Evolutionary conservation across 2,329 filamentous ascomycete genomes (phyloP).

Genomic region (Cyanodermella asteris): DNA sequence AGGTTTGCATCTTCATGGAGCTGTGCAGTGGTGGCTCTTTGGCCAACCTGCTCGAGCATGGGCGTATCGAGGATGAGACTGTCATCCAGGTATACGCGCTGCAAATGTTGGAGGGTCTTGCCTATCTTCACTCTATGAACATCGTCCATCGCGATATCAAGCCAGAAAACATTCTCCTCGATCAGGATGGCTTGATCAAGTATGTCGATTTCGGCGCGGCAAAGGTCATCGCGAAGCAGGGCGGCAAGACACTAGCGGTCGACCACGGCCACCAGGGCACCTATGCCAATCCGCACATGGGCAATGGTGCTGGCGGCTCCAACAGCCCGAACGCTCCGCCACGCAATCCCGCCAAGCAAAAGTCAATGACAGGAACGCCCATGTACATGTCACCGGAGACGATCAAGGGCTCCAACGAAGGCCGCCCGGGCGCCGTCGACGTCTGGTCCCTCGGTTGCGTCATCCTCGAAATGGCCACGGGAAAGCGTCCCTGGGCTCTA

Average conservation of each 20-base stretch:
- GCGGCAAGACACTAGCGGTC: slow-evolving; percentile 63
- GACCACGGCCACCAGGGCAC: too few species aligned
- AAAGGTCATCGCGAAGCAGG: slow-evolving; percentile 85
- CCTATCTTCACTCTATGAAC: slow-evolving; percentile 74
- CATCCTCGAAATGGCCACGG: slow-evolving; percentile 92
- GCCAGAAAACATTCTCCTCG: slow-evolving; percentile 88
- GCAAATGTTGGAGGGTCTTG: slow-evolving; percentile 81
- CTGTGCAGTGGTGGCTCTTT: slow-evolving; percentile 92
- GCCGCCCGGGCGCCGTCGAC: slow-evolving; percentile 70
- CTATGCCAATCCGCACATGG: slow-evolving; percentile 27
- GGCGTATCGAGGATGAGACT: slow-evolving; percentile 90
- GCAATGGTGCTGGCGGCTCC: slow-evolving; percentile 14
- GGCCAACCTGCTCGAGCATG: slow-evolving; percentile 75
- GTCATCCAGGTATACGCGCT: slow-evolving; percentile 93
- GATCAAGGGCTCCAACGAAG: slow-evolving; percentile 69
- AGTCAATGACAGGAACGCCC: slow-evolving; percentile 89
- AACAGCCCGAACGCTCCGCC: slow-evolving; percentile 24
- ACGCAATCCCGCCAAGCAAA: slow-evolving; percentile 36
- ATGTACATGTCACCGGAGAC: slow-evolving; percentile 99
- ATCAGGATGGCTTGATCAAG: slow-evolving; percentile 96
- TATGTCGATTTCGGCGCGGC: slow-evolving; percentile 97
- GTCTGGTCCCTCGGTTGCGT: slow-evolving; percentile 96
- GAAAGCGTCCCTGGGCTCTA: slow-evolving; percentile 78
- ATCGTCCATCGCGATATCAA: slow-evolving; percentile 97
- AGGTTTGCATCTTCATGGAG: slow-evolving; percentile 99